phyloP scores from a whole-genome alignment of 176 grass and related monocot species.

The Aegilops umbellulata region DNA sequence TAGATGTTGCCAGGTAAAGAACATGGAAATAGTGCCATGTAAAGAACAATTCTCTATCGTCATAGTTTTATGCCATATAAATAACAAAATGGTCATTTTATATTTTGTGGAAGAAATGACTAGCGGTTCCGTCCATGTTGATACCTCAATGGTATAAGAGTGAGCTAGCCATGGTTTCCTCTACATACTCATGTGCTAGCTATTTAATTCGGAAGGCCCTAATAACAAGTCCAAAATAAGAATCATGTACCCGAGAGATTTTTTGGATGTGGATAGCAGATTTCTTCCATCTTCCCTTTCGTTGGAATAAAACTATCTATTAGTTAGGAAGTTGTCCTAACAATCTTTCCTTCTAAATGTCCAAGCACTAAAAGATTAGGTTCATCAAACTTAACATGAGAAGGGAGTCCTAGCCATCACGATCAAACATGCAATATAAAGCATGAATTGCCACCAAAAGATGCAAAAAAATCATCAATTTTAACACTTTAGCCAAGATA shows the following conservation, averaged over 20 bases:
- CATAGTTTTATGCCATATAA: too few relatives aligned
- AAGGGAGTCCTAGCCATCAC: constrained; percentile 64
- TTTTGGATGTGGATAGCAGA: constrained; percentile 77
- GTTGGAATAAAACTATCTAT: constrained; percentile 85
- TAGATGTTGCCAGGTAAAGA: too few relatives aligned
- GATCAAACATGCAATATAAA: constrained; percentile 51
- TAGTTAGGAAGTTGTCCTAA: constrained; percentile 34
- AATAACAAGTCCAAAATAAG: background rate
- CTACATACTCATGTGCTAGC: background rate
- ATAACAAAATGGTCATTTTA: too few relatives aligned
- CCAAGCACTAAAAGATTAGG: constrained; percentile 62
- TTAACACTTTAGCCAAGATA: too few relatives aligned
- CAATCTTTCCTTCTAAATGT: constrained; percentile 66
- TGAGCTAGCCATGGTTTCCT: background rate
- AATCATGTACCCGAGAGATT: constrained; percentile 63
- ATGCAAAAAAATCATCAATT: too few relatives aligned
- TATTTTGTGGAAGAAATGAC: too few relatives aligned
- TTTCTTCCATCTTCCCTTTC: constrained; percentile 55
- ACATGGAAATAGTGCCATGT: too few relatives aligned
- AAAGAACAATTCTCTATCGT: too few relatives aligned
- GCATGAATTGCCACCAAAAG: background rate
- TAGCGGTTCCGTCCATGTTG: too few relatives aligned
- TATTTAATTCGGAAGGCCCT: background rate
- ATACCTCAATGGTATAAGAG: too few relatives aligned
- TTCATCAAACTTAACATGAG: constrained; percentile 79